phyloP scores from a whole-genome alignment of 768 basidiomycete species.

The Amanita pseudoporphyria region DNA sequence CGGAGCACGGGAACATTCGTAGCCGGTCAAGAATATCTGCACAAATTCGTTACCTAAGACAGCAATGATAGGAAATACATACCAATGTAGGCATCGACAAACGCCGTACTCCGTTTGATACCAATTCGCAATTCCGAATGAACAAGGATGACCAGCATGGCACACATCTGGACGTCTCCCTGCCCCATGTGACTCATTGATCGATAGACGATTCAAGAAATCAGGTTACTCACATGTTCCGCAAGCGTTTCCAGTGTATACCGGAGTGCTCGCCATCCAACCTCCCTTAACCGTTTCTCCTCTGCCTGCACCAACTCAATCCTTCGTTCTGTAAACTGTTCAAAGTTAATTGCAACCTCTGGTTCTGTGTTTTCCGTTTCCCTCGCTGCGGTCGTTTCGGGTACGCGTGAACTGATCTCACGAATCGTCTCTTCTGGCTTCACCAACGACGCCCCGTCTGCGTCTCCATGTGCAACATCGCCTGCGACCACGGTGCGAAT shows the following conservation, averaged over 20 bases:
- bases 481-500: constrained; percentile 60
- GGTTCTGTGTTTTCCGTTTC: constrained; percentile 10
- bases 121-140: constrained; percentile 45
- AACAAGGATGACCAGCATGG: constrained; percentile 58
- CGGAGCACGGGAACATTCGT: constrained; percentile 55
- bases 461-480: constrained; percentile 31
- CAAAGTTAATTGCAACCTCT: constrained; percentile 11
- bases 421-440: constrained; percentile 20
- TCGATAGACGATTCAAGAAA: background rate
- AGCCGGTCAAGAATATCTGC: constrained; percentile 56
- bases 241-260: constrained; percentile 52
- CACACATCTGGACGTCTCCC: constrained; percentile 79
- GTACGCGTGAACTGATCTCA: constrained; percentile 19
- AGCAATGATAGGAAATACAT: constrained; percentile 11
- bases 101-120: constrained; percentile 32
- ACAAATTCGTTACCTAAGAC: background rate
- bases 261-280: constrained; percentile 47
- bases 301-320: constrained; percentile 36
- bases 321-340: constrained; percentile 26
- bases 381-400: constrained; percentile 19
- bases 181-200: constrained; percentile 17
- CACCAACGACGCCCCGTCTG: constrained; percentile 11
- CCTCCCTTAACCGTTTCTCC: constrained; percentile 40
- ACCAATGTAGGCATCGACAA: constrained; percentile 73
- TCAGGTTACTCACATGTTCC: constrained; percentile 36